A percentile compares a stretch with the other conserved stretches of the same genome.
These are phyloP conservation scores for Nothomitra cinnamomea DNA, from an alignment of 2,329 filamentous ascomycete species.

Conservation along the genomic window DNA sequence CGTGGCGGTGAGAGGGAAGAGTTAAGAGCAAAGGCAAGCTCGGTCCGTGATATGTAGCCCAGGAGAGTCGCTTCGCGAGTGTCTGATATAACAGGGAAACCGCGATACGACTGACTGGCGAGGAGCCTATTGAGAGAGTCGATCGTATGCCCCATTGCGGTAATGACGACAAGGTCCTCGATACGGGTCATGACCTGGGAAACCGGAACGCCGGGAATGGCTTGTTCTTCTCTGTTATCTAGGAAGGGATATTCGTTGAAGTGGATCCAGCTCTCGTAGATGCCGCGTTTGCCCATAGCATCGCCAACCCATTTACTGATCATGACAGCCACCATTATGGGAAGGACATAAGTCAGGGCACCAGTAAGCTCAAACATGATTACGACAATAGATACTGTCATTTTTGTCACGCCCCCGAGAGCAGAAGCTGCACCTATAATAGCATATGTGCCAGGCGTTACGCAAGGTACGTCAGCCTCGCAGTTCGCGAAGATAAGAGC, in stretches of 20 bases:
- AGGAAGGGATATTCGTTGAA: constrained; percentile 92
- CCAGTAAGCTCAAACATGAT: constrained; percentile 99
- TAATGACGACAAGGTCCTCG: constrained; percentile 78
- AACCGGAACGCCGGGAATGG: constrained; percentile 71
- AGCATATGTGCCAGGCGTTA: constrained; percentile 89
- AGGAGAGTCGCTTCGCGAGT: constrained; percentile 61
- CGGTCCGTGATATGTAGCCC: constrained; percentile 85
- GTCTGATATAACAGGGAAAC: constrained; percentile 79
- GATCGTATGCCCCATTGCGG: constrained; percentile 77
- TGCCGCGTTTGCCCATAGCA: constrained; percentile 78
- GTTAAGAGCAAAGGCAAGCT: constrained; percentile 67
- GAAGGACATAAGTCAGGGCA: constrained; percentile 85
- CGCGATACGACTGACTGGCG: constrained; percentile 59
- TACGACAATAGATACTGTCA: constrained; percentile 96
- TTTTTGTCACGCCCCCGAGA: constrained; percentile 82
- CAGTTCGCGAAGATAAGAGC: constrained; percentile 67
- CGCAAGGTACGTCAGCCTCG: constrained; percentile 69
- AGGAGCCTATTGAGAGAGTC: constrained; percentile 55
- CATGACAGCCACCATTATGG: constrained; percentile 99
- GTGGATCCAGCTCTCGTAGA: constrained; percentile 97
- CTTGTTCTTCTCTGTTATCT: constrained; percentile 68
- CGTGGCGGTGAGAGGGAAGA: constrained; percentile 39
- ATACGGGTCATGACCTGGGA: constrained; percentile 80
- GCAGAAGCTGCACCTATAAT: constrained; percentile 91
- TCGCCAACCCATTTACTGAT: constrained; percentile 96